A percentile compares a stretch with the other conserved stretches of the same genome.
phyloP scores from a whole-genome alignment of 192 early-diverging fungal species.

The Piromyces sp. region DNA sequence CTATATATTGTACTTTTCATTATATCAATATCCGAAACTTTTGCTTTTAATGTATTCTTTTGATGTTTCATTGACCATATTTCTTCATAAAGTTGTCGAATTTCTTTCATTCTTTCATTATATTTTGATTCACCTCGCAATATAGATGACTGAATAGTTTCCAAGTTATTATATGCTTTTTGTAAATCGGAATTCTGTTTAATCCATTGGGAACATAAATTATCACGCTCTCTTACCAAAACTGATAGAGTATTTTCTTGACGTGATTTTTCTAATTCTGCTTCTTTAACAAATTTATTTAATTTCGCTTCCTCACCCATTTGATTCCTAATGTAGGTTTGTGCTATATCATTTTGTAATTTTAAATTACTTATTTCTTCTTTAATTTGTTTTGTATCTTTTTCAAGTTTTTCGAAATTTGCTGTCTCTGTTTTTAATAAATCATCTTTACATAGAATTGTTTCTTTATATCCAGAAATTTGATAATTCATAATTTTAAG shows the following conservation, averaged over 20 bases:
- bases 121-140: constrained; percentile 26
- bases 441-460: constrained; percentile 33
- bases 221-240: constrained; percentile 37
- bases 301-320: constrained; percentile 30
- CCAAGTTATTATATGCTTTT: constrained; percentile 34
- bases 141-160: constrained; percentile 25
- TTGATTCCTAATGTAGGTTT: constrained; percentile 32
- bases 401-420: constrained; percentile 23
- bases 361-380: constrained; percentile 34
- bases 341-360: constrained; percentile 38
- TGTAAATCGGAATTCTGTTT: constrained; percentile 34
- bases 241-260: constrained; percentile 40
- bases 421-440: constrained; percentile 20
- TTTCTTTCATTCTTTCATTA: constrained; percentile 7
- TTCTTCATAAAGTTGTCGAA: constrained; percentile 9
- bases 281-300: constrained; percentile 46
- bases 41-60: constrained; percentile 6
- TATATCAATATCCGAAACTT: constrained; percentile 7
- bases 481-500: constrained; percentile 51
- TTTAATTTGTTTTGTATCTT: constrained; percentile 34
- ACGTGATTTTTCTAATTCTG: constrained; percentile 29
- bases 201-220: constrained; percentile 32
- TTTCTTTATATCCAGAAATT: constrained; percentile 46
- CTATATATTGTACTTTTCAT: constrained; percentile 15
- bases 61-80: constrained; percentile 10